Conservation (phyloP, 768 basidiomycete genomes). For the Chlorophyllum brunneum region DNA sequence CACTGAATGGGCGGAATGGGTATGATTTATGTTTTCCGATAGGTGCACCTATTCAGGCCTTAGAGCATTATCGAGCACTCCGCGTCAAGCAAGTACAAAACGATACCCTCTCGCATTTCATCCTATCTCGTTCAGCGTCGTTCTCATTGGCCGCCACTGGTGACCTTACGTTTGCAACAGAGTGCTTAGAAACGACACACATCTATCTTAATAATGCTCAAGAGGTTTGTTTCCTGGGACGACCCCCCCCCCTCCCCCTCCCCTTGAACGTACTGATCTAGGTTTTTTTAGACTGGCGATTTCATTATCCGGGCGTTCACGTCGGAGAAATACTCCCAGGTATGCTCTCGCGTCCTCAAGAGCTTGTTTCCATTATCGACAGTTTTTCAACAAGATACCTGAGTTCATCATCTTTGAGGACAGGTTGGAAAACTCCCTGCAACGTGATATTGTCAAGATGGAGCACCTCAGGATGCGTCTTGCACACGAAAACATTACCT, state of each 20-base stretch:
- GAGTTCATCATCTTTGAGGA: conserved; percentile 84
- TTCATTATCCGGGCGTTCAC: conserved; percentile 77
- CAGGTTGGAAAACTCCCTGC: conserved; percentile 77
- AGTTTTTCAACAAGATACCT: conserved; percentile 51
- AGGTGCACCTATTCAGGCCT: conserved; percentile 71
- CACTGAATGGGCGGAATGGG: not conserved
- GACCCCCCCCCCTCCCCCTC: no score
- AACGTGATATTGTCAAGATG: conserved; percentile 76
- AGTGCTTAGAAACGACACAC: conserved; percentile 76
- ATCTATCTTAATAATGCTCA: conserved; percentile 78
- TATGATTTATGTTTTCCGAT: conserved; percentile 7
- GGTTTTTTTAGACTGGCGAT: conserved; percentile 64
- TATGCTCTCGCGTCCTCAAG: conserved; percentile 17
- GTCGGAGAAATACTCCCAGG: conserved; percentile 82
- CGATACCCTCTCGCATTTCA: conserved; percentile 84
- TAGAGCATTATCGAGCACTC: conserved; percentile 78
- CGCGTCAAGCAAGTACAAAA: conserved; percentile 83
- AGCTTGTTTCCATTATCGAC: not conserved
- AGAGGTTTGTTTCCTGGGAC: conserved; percentile 53
- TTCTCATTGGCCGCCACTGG: conserved; percentile 77
- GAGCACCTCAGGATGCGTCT: conserved; percentile 86
- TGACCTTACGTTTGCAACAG: conserved; percentile 70
- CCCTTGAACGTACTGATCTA: no score
- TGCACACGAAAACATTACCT: conserved; percentile 64
- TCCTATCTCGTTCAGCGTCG: conserved; percentile 72